Evolutionary conservation across 768 basidiomycete species (phyloP).

Genomic region (Tulasnella sp.): DNA sequence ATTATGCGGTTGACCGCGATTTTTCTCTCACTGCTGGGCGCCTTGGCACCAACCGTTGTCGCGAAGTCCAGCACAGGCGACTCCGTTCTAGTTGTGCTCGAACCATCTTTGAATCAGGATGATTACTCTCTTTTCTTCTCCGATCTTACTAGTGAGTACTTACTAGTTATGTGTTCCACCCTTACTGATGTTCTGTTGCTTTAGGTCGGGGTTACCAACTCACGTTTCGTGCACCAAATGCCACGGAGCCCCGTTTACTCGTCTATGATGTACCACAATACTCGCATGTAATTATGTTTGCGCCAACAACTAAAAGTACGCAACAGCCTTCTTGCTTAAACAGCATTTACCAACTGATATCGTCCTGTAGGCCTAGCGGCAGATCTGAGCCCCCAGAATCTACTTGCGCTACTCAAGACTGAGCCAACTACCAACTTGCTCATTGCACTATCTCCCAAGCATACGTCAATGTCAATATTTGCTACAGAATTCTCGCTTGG

Average conservation of each 20-base stretch:
- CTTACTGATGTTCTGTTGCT: background rate
- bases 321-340: background rate
- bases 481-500: slow-evolving; percentile 87
- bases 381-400: slow-evolving; percentile 71
- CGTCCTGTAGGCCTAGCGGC: slow-evolving; percentile 42
- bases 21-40: background rate
- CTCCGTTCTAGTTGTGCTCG: slow-evolving; percentile 75
- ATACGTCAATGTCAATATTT: slow-evolving; percentile 60
- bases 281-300: slow-evolving; percentile 75
- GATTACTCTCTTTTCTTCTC: slow-evolving; percentile 76
- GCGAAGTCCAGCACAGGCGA: slow-evolving; percentile 72
- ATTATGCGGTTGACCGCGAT: background rate
- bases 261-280: slow-evolving; percentile 64
- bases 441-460: slow-evolving; percentile 62
- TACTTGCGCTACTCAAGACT: slow-evolving; percentile 55
- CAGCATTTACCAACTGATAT: background rate
- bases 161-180: background rate
- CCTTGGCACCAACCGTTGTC: background rate
- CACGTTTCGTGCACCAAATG: slow-evolving; percentile 76
- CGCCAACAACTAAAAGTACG: slow-evolving; percentile 77
- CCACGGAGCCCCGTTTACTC: slow-evolving; percentile 49
- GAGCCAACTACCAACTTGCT: slow-evolving; percentile 61
- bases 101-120: slow-evolving; percentile 48
- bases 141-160: slow-evolving; percentile 51
- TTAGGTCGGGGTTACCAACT: slow-evolving; percentile 73